Base-by-base conservation (phyloP, 768 basidiomycete species). In the Boletus rex-veris region DNA sequence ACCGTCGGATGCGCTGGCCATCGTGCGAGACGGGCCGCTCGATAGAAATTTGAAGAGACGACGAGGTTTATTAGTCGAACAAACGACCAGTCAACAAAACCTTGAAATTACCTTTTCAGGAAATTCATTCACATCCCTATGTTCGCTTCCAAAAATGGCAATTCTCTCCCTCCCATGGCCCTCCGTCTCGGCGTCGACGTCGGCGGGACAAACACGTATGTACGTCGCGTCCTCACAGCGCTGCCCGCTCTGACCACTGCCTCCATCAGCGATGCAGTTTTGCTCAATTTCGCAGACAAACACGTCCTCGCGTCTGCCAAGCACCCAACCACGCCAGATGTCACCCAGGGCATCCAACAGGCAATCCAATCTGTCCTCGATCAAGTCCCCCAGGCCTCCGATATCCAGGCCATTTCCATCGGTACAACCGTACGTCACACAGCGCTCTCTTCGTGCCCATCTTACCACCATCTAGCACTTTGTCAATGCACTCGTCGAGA, bases 401-500 rank as follows among this genome's bases (percentile, higher is more conserved):
- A 73, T 1, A 72, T 86, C 33, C 70, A 79, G 46, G 77, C 79
- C 7, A 62, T 86, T 55, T 75, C 80, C 33, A 80, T 86, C 54
- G 85, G 85, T 33, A 85, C 84, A 0, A 85, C 84, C 0, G 81
- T 80, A 46, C 45, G 71, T 50, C 26, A 9, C 37, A 16, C n/a
- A 14, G 14, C 14, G n/a, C 7, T n/a, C n/a, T 18, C 7, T 6
- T 16, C n/a, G n/a, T 4, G 7, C n/a, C 14, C 14, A 8, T 2
- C 46, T 57, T 18, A 48, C 1, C 14, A 15, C 5, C 7, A 18
- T 28, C 18, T 19, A 77, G 73, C 78, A 80, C 62, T 82, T 82
- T 53, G 73, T 83, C 24, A 83, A 86, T 57, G 82, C 83, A 1
- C 77, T 87, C 3, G 73, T 86, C 16, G 82, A 85, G 68, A 65